Base-by-base conservation (phyloP, 1,284 basidiomycete genomes). In the Moniliella sp. region DNA sequence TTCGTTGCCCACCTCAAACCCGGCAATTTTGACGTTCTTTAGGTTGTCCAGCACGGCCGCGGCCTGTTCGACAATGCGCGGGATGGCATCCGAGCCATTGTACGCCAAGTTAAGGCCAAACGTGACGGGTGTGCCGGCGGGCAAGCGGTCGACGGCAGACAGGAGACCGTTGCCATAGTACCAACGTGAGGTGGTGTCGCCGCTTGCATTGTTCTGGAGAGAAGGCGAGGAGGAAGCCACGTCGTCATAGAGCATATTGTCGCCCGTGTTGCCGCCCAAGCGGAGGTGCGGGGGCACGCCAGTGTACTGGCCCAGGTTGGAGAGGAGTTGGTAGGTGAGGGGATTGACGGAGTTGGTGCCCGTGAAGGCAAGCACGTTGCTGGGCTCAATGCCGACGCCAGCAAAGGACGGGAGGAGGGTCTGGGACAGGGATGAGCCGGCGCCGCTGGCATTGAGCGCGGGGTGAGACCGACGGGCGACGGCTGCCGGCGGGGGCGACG, bases 361-460 rank as follows among this genome's bases (percentile, higher is more conserved):
- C n/a, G n/a, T 48, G 34, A 39, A 50, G 29, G 44, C 27, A 15
- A 42, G 34, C 11, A 50, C 31, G 33, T 45, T 45, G 13, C 46
- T 32, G 2, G 48, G 48, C 31, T 50, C 48, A 36, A 50, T 50
- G 28, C 48, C 48, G 32, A 50, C 40, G 10, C 48, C 48, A 8
- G 39, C 46, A 25, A 38, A 50, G 15, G 45, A 46, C 18, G 48
- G n/a, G n/a, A n/a, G n/a, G n/a, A n/a, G n/a, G n/a, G n/a, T n/a
- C n/a, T n/a, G n/a, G n/a, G n/a, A n/a, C n/a, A n/a, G n/a, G n/a
- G n/a, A n/a, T n/a, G n/a, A n/a, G n/a, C n/a, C n/a, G n/a, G n/a
- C n/a, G n/a, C n/a, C n/a, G n/a, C n/a, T n/a, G n/a, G n/a, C n/a
- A n/a, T n/a, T n/a, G n/a, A n/a, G n/a, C n/a, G n/a, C n/a, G n/a